Evolutionary conservation across 164 flowering plant species (phyloP), one percentile per base, ranked within the genome.

Genomic region (Akebia trifoliata): DNA sequence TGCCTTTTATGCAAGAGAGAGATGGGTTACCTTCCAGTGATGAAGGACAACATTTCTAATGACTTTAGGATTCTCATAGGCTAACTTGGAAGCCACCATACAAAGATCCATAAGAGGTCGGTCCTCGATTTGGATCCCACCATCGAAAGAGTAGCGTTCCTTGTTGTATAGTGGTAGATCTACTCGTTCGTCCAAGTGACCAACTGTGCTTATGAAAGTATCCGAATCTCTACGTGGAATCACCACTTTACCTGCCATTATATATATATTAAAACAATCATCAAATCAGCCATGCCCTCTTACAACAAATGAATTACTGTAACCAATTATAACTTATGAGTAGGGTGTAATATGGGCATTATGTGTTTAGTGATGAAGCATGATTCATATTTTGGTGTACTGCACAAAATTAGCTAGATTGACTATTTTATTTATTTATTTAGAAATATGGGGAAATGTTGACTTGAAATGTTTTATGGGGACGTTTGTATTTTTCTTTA

Each of bases 31-130:
- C 93, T 85, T 83, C 97, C 95, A 90, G 53, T 83, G 90, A 42
- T 55, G 63, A 50, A 46, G 29, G 2, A 85, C 84, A 9, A 85
- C 65, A 55, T 78, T 72, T 40, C 58, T 56, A 24, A 90, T 78
- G 54, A 85, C 82, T 46, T 63, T 51, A 1, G 73, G 75, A 59
- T 85, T 90, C 71, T 87, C 97, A 39, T 90, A 90, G 1, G 89
- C 83, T 53, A 90, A 56, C 64, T 87, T 90, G 54, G 95, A 72
- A 22, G 90, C 85, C 83, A 87, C 80, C 32, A 87, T 69, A 54
- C 86, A 87, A 21, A 87, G 74, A 66, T 83, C 91, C 85, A 81
- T 74, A 0, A 79, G 72, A 58, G 56, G 68, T 12, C 64, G 68
- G 69, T 61, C 57, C 14, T 74, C 79, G 22, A 61, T 3, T 54